Evolutionary conservation across 306 rosid genomes (phyloP).

Genomic region (Lagenaria siceraria): DNA sequence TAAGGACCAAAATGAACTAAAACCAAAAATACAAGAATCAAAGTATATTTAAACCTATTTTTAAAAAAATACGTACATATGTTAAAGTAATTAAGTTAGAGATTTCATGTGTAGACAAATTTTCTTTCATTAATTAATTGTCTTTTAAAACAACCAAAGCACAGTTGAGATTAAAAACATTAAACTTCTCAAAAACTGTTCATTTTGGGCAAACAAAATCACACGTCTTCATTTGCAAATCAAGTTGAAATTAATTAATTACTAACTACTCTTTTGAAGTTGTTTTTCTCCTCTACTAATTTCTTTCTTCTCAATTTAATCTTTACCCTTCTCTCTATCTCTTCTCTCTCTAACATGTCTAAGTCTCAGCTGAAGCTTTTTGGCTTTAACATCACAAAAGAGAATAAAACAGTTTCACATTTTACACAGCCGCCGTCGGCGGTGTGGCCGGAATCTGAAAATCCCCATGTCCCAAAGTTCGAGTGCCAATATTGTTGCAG

Average conservation of each 20-base stretch:
- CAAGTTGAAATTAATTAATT: background rate
- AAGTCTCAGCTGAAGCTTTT: constrained; percentile 25
- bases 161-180: background rate
- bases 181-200: background rate
- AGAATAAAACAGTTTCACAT: background rate
- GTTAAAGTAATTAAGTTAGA: background rate
- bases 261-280: background rate
- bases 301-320: background rate
- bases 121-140: background rate
- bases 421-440: background rate
- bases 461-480: constrained; percentile 10
- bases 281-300: background rate
- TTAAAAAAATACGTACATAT: too few relatives aligned
- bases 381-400: constrained; percentile 33
- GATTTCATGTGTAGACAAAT: background rate
- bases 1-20: too few relatives aligned
- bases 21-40: too few relatives aligned
- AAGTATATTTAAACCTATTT: too few relatives aligned
- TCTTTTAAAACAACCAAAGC: background rate
- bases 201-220: background rate
- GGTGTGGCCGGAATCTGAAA: background rate
- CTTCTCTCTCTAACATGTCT: background rate
- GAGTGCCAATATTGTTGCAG: constrained; percentile 43
- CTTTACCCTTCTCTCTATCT: background rate
- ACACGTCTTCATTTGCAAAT: background rate